A percentile compares a stretch with the other conserved stretches of the same genome.
phyloP scores from a whole-genome alignment of 2,329 filamentous ascomycete species.

The Paracoccidioides lutzii region DNA sequence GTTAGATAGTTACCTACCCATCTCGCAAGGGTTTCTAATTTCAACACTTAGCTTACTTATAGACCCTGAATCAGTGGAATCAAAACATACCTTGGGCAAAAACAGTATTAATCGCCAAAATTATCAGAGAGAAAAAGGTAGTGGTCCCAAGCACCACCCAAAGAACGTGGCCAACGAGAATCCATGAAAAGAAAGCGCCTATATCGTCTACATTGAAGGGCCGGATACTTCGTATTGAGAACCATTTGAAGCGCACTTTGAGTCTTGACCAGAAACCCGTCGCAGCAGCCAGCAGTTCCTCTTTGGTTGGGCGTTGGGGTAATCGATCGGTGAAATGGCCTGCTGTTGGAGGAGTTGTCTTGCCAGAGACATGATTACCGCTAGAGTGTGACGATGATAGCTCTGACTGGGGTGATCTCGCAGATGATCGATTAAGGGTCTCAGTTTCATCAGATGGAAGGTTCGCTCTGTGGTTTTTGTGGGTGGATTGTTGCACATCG shows the following conservation, averaged over 20 bases:
- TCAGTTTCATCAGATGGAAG: neutral
- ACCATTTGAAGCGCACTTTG: slow-evolving; percentile 92
- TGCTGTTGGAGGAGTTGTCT: slow-evolving; percentile 4
- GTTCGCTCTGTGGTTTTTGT: neutral
- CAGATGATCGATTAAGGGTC: neutral
- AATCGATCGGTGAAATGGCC: slow-evolving; percentile 46
- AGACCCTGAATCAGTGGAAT: neutral
- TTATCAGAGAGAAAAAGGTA: slow-evolving; percentile 86
- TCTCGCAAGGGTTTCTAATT: slow-evolving; percentile 69
- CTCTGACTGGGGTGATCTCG: neutral
- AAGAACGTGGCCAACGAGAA: slow-evolving; percentile 80
- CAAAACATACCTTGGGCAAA: slow-evolving; percentile 65
- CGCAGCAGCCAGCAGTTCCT: slow-evolving; percentile 81
- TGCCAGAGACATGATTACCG: neutral
- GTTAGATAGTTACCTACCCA: slow-evolving; percentile 95
- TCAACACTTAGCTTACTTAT: slow-evolving; percentile 16
- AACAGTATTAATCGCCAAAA: slow-evolving; percentile 87
- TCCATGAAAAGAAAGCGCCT: slow-evolving; percentile 89
- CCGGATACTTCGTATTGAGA: slow-evolving; percentile 82
- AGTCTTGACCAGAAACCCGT: slow-evolving; percentile 86
- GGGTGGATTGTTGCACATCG: neutral
- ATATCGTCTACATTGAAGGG: slow-evolving; percentile 97
- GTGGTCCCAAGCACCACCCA: slow-evolving; percentile 97
- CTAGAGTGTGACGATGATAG: neutral
- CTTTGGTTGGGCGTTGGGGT: slow-evolving; percentile 75